phyloP scores from a whole-genome alignment of 148 eudicot species.

The Rhododendron vialii region DNA sequence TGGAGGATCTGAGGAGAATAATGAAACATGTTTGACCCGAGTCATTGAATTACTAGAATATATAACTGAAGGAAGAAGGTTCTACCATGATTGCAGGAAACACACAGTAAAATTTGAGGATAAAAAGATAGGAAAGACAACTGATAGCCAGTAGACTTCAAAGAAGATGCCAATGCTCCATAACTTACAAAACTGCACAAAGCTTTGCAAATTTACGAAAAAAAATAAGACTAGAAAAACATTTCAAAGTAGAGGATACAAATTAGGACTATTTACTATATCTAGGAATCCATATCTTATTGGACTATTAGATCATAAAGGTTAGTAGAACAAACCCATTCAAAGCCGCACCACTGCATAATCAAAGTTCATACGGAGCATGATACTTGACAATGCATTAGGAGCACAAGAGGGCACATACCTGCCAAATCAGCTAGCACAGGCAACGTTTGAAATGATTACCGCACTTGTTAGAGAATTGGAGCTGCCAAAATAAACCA shows the following conservation, averaged over 20 bases:
- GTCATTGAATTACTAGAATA: not conserved
- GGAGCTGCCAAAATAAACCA: slow-evolving; percentile 33
- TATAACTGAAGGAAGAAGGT: not conserved
- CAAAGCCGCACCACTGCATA: too few relatives aligned
- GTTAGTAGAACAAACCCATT: too few relatives aligned
- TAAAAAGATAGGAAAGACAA: not conserved
- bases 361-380: too few relatives aligned
- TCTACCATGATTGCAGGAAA: not conserved
- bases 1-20: not conserved
- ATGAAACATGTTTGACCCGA: not conserved
- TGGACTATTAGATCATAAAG: too few relatives aligned
- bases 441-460: slow-evolving; percentile 33
- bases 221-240: not conserved
- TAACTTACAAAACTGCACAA: not conserved
- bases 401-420: too few relatives aligned
- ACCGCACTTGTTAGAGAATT: slow-evolving; percentile 32
- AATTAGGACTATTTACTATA: not conserved
- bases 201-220: not conserved
- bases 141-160: not conserved
- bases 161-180: not conserved
- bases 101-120: not conserved
- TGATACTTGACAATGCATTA: too few relatives aligned
- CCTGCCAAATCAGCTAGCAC: not conserved
- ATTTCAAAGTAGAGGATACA: not conserved
- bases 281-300: too few relatives aligned